Conservation (phyloP, 495 filamentous ascomycete species). For the Penicillium verhagenii region DNA sequence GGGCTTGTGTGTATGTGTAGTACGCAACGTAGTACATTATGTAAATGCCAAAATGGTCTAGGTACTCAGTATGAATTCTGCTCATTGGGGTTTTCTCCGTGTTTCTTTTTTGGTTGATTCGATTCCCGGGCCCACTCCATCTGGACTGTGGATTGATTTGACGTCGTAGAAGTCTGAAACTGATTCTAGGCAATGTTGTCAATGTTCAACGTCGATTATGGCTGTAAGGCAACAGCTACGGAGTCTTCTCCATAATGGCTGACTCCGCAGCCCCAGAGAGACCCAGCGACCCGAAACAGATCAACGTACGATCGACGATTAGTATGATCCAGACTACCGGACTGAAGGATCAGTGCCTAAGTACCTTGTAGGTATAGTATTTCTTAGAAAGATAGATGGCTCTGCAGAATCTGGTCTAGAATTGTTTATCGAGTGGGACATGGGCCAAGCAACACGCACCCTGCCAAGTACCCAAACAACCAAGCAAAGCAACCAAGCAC, state of each 20-base stretch:
- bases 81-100: too few species aligned
- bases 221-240: neutral
- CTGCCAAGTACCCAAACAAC: neutral
- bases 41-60: neutral
- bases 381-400: too few species aligned
- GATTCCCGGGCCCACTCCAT: neutral
- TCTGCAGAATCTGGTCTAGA: slow-evolving; percentile 2
- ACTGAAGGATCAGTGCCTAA: neutral
- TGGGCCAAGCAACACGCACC: neutral
- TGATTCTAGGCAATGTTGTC: neutral
- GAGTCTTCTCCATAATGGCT: neutral
- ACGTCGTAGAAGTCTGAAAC: too few species aligned
- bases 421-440: neutral
- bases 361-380: neutral
- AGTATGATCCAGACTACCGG: neutral
- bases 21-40: too few species aligned
- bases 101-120: neutral
- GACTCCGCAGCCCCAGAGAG: neutral
- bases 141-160: neutral
- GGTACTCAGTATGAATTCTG: too few species aligned
- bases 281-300: slow-evolving; percentile 20
- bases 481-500: too few species aligned
- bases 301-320: slow-evolving; percentile 21
- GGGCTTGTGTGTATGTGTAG: too few species aligned
- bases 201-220: too few species aligned